Base-by-base conservation (phyloP, 768 basidiomycete species). In the Tulasnella sp. region DNA sequence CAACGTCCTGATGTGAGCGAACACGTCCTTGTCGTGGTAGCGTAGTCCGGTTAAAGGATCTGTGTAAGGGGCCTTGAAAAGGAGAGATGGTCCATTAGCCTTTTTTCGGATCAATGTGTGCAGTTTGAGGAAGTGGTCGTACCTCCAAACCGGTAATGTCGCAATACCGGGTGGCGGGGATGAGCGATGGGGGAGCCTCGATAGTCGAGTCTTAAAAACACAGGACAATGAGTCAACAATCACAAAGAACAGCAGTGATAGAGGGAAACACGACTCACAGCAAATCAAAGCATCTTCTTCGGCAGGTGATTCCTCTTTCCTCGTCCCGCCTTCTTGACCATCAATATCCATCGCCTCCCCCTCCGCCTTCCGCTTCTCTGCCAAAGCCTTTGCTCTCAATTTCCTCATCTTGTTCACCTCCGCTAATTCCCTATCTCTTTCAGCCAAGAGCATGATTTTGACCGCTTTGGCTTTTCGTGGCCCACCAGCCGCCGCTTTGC, bases 131-230 rank as follows among this genome's bases (percentile, higher is more conserved):
- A 52, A 44, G 16, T 27, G 40, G 3, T 80, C 85, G 10, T 40
- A 92, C 93, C 85, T 94, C 93, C 18, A 96, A 87, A 0, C 94
- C 93, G 0, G 94, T 96, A 21, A 96, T 95, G 85, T 95, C 94
- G 82, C 94, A 95, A 76, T 93, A 94, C 80, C 92, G 91, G 80
- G 88, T 88, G 72, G 91, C 92, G 4, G 94, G 94, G 10, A 93
- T 86, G 0, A 96, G 83, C 16, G 94, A 95, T 0, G 94, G 94
- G 0, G 94, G 93, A 7, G 94, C 94, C 83, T 96, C 94, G 62
- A 96, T 93, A 2, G 92, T 93, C 8, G 89, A 88, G 82, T 95
- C 94, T 95, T 80, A 8, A 76, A 52, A 39, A 27, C 8, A 21
- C 16, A 36, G n/a, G 5, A 39, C 71, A 46, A 44, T 44, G 3